These are phyloP conservation scores for Pochonia chlamydosporia DNA, from an alignment of 2,329 filamentous ascomycete genomes.

Conservation along the genomic window DNA sequence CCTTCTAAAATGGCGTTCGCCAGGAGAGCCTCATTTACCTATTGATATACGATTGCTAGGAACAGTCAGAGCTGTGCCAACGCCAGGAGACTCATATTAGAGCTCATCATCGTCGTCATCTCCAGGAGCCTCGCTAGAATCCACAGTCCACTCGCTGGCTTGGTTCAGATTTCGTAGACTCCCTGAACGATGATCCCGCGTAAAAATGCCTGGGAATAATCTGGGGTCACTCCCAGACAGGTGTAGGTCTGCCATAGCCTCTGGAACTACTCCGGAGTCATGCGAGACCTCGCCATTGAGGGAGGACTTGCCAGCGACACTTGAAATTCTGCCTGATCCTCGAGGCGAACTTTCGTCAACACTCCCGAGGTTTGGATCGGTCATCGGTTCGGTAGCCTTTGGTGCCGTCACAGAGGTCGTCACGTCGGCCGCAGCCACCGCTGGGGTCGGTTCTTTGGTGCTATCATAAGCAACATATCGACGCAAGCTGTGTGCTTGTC, in stretches of 20 bases:
- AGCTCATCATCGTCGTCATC: conserved; percentile 10
- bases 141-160: conserved; percentile 16
- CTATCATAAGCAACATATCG: conserved; percentile 34
- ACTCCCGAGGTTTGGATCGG: neutral
- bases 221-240: conserved; percentile 57
- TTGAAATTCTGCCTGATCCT: neutral
- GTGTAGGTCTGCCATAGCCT: conserved; percentile 37
- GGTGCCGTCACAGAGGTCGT: neutral
- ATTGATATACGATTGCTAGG: too few relatives aligned
- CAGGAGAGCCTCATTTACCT: too few relatives aligned
- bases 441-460: conserved; percentile 14
- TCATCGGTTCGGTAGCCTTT: neutral
- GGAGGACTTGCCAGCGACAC: neutral
- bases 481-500: conserved; percentile 26
- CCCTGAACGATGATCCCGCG: conserved; percentile 38
- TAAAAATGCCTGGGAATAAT: conserved; percentile 67
- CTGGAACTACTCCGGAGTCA: conserved; percentile 31
- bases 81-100: neutral
- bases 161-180: conserved; percentile 29
- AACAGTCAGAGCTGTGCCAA: too few relatives aligned
- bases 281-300: conserved; percentile 9
- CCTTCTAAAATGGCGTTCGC: too few relatives aligned
- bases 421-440: neutral
- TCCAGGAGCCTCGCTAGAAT: conserved; percentile 12
- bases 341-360: neutral